Base-by-base conservation (phyloP, 2,329 filamentous ascomycete genomes). In the Fonsecaea nubica region DNA sequence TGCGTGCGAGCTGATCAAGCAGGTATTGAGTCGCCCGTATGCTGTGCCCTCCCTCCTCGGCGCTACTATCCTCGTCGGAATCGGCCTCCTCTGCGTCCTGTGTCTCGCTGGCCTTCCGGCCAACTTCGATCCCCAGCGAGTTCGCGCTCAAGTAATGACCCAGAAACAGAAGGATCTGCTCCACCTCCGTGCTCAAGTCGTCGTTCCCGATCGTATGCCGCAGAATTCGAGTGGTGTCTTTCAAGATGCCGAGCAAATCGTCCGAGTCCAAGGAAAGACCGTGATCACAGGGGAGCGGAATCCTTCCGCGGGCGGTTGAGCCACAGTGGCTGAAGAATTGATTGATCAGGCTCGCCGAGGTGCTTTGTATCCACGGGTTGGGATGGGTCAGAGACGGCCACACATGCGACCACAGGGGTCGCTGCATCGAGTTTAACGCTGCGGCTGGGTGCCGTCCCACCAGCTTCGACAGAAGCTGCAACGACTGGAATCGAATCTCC, bases 111-210 rank as follows among this genome's bases (percentile, higher is more conserved):
- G 77, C 79, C 1, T 79, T 77, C 3, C 80, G 77, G n/a, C 78
- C 78, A 8, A 79, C 77, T 18, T 82, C 81, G 62, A 70, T 77
- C 71, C 75, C 79, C 81, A 87, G 30, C 73, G 77, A 53, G 84
- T 89, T 91, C 38, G 85, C 85, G 13, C 84, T 84, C 65, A 86
- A 86, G 74, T 81, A 89, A 67, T 84, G 87, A 50, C 89, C 92
- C 0, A 99, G 82, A 82, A 96, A 96, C 42, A 94, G 84, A 40
- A 97, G 82, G 69, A 97, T 92, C 71, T 92, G 90, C 3, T 92
- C 87, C 12, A 89, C 89, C 75, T 96, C 92, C 50, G 87, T 84
- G 1, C 91, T 91, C n/a, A 98, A 82, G 9, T 88, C 84, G 74
- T 95, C 90, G 15, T 89, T 88, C 7, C 94, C 77, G 59, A 85